phyloP scores from a whole-genome alignment of 352 stramenopile species.

The Globisporangium paroecandrum region DNA sequence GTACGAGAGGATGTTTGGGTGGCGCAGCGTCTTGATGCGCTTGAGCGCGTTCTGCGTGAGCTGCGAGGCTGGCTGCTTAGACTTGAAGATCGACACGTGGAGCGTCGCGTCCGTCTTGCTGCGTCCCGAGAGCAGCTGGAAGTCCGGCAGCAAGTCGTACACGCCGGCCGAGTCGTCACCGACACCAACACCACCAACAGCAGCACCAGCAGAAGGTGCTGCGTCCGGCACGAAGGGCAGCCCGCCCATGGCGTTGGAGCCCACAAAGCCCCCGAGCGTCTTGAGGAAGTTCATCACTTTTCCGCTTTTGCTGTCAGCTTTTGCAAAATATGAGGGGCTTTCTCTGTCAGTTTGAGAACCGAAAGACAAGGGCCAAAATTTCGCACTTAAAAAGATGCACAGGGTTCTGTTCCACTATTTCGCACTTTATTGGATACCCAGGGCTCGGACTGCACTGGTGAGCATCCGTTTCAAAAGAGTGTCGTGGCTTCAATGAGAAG shows the following conservation, averaged over 20 bases:
- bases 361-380: neutral
- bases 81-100: conserved; percentile 92
- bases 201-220: neutral
- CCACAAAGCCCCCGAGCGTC: conserved; percentile 73
- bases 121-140: conserved; percentile 83
- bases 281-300: conserved; percentile 87
- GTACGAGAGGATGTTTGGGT: conserved; percentile 92
- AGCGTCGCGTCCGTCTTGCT: conserved; percentile 76
- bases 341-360: conserved; percentile 1
- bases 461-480: neutral
- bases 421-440: neutral
- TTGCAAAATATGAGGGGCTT: conserved; percentile 1
- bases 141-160: conserved; percentile 68
- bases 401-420: neutral
- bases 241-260: conserved; percentile 59
- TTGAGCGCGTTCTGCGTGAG: conserved; percentile 90
- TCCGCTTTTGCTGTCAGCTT: neutral
- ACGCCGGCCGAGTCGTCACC: conserved; percentile 38
- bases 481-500: neutral
- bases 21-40: conserved; percentile 91
- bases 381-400: neutral
- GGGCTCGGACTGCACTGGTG: neutral
- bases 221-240: conserved; percentile 66
- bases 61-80: conserved; percentile 65
- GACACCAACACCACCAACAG: neutral